phyloP scores from a whole-genome alignment of 306 rosid species.

The Castanospermum australe region DNA sequence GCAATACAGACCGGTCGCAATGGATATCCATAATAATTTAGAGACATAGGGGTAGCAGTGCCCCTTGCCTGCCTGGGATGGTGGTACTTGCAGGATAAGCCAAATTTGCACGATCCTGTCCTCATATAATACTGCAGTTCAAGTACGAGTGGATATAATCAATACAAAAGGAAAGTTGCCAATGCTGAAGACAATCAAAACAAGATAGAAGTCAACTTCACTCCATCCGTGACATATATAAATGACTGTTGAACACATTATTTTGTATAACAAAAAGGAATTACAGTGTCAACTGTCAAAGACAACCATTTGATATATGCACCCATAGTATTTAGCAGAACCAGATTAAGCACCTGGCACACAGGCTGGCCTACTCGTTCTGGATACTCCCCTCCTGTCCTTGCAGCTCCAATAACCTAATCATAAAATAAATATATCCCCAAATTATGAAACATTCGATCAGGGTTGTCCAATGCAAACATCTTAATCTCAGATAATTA shows the following conservation, averaged over 20 bases:
- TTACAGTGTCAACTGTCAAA: constrained; percentile 23
- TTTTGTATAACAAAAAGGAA: constrained; percentile 16
- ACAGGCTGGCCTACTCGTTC: constrained; percentile 91
- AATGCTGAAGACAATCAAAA: constrained; percentile 17
- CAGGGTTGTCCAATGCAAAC: constrained; percentile 21
- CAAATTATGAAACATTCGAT: constrained; percentile 33
- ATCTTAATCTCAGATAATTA: constrained; percentile 27
- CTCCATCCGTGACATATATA: constrained; percentile 22
- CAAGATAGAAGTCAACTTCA: constrained; percentile 31
- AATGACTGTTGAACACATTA: background rate
- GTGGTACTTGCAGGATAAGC: constrained; percentile 88
- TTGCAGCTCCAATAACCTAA: constrained; percentile 84
- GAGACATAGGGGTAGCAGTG: constrained; percentile 40
- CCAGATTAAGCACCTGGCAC: constrained; percentile 79
- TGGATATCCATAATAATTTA: constrained; percentile 72
- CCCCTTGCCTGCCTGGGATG: constrained; percentile 85
- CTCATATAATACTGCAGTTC: constrained; percentile 78
- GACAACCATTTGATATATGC: constrained; percentile 23
- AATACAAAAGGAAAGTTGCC: constrained; percentile 23
- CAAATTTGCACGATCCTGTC: constrained; percentile 83
- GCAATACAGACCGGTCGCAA: constrained; percentile 55
- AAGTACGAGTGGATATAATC: constrained; percentile 20
- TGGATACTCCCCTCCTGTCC: constrained; percentile 75
- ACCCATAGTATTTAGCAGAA: constrained; percentile 23
- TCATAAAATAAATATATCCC: constrained; percentile 20